Evolutionary conservation across 345 rosid species (phyloP).

Genomic region (Erysimum cheiranthoides): DNA sequence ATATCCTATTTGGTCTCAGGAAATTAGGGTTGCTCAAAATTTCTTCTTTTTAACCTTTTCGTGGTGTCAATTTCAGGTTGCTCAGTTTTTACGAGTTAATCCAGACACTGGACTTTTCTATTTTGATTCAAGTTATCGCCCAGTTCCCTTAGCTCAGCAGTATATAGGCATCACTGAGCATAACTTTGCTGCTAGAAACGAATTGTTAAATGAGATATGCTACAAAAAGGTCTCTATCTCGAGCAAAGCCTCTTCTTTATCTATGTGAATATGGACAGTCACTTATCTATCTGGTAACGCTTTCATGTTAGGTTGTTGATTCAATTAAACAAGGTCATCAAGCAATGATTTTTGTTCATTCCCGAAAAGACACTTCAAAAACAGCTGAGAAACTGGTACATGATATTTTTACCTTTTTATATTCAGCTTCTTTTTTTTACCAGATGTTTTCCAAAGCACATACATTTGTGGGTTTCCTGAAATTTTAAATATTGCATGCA

Average conservation of each 20-base stretch:
- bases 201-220: constrained; percentile 88
- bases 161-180: constrained; percentile 96
- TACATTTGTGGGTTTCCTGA: constrained; percentile 29
- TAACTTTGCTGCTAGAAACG: constrained; percentile 82
- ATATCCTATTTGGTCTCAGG: constrained; percentile 7
- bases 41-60: constrained; percentile 23
- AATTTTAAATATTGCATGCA: constrained; percentile 9
- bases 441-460: constrained; percentile 19
- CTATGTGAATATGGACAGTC: constrained; percentile 31
- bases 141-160: constrained; percentile 97
- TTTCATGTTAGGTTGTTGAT: constrained; percentile 71
- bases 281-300: constrained; percentile 35
- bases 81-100: constrained; percentile 93
- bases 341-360: constrained; percentile 97
- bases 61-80: constrained; percentile 63
- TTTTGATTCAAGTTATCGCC: constrained; percentile 99
- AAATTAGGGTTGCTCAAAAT: constrained; percentile 1
- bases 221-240: constrained; percentile 75
- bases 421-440: constrained; percentile 15
- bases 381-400: constrained; percentile 91
- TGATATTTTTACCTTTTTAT: constrained; percentile 23
- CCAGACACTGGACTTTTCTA: constrained; percentile 89
- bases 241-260: constrained; percentile 19
- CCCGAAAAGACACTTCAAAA: constrained; percentile 95
- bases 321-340: constrained; percentile 93